These are phyloP conservation scores for Brassica rapa DNA, from an alignment of 345 rosid species.

Conservation along the genomic window DNA sequence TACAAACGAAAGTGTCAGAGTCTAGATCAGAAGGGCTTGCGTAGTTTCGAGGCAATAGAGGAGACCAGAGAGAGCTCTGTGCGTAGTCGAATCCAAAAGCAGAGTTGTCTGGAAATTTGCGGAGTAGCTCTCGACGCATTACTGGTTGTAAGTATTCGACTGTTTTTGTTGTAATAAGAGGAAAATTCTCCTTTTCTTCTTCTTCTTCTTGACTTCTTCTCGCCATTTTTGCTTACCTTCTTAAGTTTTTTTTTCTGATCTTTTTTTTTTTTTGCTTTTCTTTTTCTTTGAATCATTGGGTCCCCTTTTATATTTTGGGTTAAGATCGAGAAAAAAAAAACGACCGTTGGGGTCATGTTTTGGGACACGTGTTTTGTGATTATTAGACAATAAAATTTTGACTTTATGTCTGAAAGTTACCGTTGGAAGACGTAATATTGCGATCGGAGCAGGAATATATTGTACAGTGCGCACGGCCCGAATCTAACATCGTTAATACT, in stretches of 20 bases:
- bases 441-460: slow-evolving; percentile 23
- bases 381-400: not conserved
- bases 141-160: slow-evolving; percentile 73
- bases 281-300: not conserved
- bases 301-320: slow-evolving; percentile 14
- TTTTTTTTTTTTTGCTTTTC: not conserved
- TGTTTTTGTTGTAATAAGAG: slow-evolving; percentile 56
- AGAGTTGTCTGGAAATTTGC: slow-evolving; percentile 81
- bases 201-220: slow-evolving; percentile 23
- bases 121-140: slow-evolving; percentile 74
- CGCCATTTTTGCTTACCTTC: slow-evolving; percentile 20
- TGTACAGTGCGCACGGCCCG: slow-evolving; percentile 25
- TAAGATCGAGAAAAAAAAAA: slow-evolving; percentile 20
- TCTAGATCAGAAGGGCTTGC: slow-evolving; percentile 46
- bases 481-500: slow-evolving; percentile 1
- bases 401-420: slow-evolving; percentile 33
- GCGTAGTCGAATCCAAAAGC: slow-evolving; percentile 70
- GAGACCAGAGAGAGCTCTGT: slow-evolving; percentile 95
- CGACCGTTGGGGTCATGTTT: slow-evolving; percentile 33
- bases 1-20: slow-evolving; percentile 43
- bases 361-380: not conserved
- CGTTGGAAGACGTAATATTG: slow-evolving; percentile 22
- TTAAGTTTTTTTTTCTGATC: not conserved
- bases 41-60: slow-evolving; percentile 64
- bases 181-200: slow-evolving; percentile 45